Evolutionary conservation across 768 basidiomycete species (phyloP).

Genomic region (Cystobasidium ongulense): DNA sequence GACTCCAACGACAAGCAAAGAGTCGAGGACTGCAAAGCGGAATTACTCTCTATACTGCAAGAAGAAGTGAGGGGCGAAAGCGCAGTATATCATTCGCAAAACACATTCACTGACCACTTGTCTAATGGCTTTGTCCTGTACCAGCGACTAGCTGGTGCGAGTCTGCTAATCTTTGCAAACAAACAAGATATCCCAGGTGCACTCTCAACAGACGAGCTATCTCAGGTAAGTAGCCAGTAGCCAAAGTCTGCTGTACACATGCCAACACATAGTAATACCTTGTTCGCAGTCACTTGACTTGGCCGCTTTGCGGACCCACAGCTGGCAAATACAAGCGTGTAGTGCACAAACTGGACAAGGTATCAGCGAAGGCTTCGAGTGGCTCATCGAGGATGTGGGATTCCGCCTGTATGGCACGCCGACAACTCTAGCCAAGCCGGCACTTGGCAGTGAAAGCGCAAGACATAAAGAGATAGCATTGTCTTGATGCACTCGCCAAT

Average conservation of each 20-base stretch:
- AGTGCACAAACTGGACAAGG: slow-evolving; percentile 85
- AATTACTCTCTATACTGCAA: slow-evolving; percentile 72
- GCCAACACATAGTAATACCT: not conserved
- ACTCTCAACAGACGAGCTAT: slow-evolving; percentile 54
- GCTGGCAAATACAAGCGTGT: slow-evolving; percentile 83
- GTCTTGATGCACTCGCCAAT: too few relatives aligned
- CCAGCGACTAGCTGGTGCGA: slow-evolving; percentile 84
- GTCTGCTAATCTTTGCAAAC: slow-evolving; percentile 83
- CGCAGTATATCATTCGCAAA: too few relatives aligned
- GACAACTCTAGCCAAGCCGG: too few relatives aligned
- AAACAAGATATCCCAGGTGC: slow-evolving; percentile 91
- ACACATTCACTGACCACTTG: not conserved
- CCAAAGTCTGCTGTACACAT: slow-evolving; percentile 10
- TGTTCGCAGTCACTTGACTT: slow-evolving; percentile 83
- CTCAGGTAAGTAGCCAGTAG: slow-evolving; percentile 13
- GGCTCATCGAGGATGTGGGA: slow-evolving; percentile 84
- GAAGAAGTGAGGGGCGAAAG: slow-evolving; percentile 83
- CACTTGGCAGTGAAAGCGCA: too few relatives aligned
- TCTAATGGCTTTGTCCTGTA: not conserved
- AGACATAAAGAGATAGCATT: too few relatives aligned
- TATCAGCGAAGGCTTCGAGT: slow-evolving; percentile 74
- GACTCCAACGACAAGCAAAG: slow-evolving; percentile 87
- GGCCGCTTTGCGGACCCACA: slow-evolving; percentile 69
- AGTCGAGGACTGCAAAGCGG: slow-evolving; percentile 78
- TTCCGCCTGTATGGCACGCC: slow-evolving; percentile 62